Evolutionary conservation across 805 yeast genomes (phyloP).

Genomic region (Kodamaea neixiangensis): DNA sequence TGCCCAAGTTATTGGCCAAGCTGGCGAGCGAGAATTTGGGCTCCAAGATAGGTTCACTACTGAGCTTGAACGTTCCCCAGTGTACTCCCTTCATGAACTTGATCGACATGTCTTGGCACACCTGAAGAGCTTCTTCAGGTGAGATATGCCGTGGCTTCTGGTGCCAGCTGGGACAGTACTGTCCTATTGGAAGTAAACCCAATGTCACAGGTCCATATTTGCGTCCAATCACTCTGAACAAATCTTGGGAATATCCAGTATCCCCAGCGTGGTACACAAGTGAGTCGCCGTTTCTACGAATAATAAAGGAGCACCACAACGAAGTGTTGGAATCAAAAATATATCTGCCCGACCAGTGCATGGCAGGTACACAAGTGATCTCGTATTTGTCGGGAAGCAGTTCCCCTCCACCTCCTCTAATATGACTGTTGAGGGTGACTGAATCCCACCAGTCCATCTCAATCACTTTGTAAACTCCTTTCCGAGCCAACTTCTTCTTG

Average conservation of each 20-base stretch:
- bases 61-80: conserved; percentile 93
- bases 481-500: conserved; percentile 53
- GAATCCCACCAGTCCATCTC: conserved; percentile 95
- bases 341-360: conserved; percentile 95
- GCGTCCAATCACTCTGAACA: conserved; percentile 66
- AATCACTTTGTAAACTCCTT: conserved; percentile 60
- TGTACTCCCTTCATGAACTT: conserved; percentile 80
- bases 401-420: conserved; percentile 24
- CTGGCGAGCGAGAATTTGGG: conserved; percentile 64
- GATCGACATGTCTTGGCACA: conserved; percentile 63
- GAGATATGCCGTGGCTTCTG: conserved; percentile 85
- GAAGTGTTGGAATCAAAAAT: conserved; percentile 78
- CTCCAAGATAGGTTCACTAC: conserved; percentile 85
- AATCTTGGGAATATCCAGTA: conserved; percentile 80
- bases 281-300: conserved; percentile 67
- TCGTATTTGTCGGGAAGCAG: conserved; percentile 56
- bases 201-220: conserved; percentile 58
- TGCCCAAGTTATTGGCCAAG: conserved; percentile 45
- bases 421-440: conserved; percentile 37
- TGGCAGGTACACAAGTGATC: conserved; percentile 86
- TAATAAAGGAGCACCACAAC: conserved; percentile 85
- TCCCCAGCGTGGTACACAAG: conserved; percentile 92
- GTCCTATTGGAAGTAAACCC: conserved; percentile 89
- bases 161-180: conserved; percentile 94
- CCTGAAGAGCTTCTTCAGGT: conserved; percentile 73